These are phyloP conservation scores for Kluyveromyces starmeri DNA, from an alignment of 805 yeast species.

Conservation along the genomic window DNA sequence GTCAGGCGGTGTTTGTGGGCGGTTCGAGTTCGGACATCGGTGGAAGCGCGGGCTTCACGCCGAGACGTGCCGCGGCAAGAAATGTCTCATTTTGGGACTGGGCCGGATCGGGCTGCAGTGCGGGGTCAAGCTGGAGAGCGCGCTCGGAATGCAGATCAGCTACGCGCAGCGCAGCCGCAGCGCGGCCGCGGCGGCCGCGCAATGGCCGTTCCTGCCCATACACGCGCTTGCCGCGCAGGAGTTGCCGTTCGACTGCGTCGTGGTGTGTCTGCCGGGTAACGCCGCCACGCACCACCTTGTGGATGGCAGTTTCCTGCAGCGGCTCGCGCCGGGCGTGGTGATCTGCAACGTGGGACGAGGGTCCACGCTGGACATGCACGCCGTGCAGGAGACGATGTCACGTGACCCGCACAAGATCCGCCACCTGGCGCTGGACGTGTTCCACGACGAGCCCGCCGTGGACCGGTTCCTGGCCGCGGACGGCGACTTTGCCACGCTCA, in stretches of 20 bases:
- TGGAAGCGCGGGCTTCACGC: conserved; percentile 31
- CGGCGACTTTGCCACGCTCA: conserved; percentile 26
- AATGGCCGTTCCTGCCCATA: conserved; percentile 30
- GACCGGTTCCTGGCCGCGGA: conserved; percentile 18
- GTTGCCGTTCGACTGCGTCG: conserved; percentile 40
- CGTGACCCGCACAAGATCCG: conserved; percentile 36
- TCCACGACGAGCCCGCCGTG: conserved; percentile 43
- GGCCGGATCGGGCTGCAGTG: conserved; percentile 53
- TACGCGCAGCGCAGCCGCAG: conserved; percentile 40
- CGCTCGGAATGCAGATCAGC: conserved; percentile 49
- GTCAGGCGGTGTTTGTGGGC: conserved; percentile 15
- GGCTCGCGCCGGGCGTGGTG: conserved; percentile 16
- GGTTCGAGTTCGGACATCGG: conserved; percentile 35
- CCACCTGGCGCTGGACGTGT: conserved; percentile 56
- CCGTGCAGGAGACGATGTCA: conserved; percentile 36
- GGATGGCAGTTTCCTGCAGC: conserved; percentile 32
- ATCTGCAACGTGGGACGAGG: conserved; percentile 59
- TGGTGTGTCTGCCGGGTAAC: conserved; percentile 50
- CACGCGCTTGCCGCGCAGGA: conserved; percentile 28
- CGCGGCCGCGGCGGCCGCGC: conserved; percentile 18
- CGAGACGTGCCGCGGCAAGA: conserved; percentile 41
- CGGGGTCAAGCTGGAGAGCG: conserved; percentile 38
- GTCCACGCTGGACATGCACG: conserved; percentile 41
- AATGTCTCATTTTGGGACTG: conserved; percentile 48
- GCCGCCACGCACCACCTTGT: conserved; percentile 43